These are phyloP conservation scores for Volvox africanus DNA, from an alignment of 139 green algal species.

Conservation along the genomic window DNA sequence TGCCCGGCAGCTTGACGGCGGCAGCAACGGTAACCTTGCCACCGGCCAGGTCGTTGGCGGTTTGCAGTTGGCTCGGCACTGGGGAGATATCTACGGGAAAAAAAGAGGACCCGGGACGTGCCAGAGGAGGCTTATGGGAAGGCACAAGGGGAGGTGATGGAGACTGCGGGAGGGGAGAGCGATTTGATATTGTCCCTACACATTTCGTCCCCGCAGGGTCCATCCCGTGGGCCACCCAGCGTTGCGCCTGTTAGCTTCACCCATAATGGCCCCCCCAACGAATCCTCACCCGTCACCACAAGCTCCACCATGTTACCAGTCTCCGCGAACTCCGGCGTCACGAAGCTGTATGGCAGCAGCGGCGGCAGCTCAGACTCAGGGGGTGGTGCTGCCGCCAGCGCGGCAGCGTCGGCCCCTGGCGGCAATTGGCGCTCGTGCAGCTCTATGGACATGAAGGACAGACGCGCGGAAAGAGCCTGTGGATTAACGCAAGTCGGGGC, in stretches of 20 bases:
- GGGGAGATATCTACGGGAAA: conserved; percentile 6
- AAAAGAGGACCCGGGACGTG: not conserved
- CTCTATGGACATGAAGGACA: conserved; percentile 4
- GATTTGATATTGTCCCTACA: too few species aligned
- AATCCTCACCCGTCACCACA: conserved; percentile 5
- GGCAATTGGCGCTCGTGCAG: conserved; percentile 28
- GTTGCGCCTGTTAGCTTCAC: too few species aligned
- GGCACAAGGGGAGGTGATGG: too few species aligned
- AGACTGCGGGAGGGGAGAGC: too few species aligned
- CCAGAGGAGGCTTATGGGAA: too few species aligned
- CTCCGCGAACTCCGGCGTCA: not conserved
- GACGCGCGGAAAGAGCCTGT: conserved; percentile 9
- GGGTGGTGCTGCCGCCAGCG: conserved; percentile 10
- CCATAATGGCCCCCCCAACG: too few species aligned
- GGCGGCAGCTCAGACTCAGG: conserved; percentile 37
- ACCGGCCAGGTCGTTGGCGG: not conserved
- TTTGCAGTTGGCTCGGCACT: conserved; percentile 30
- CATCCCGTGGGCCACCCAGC: too few species aligned
- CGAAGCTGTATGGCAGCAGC: conserved; percentile 42
- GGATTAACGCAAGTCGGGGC: not conserved
- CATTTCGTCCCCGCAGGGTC: too few species aligned
- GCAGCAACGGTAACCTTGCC: conserved; percentile 33
- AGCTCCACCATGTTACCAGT: conserved; percentile 42
- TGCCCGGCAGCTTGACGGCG: conserved; percentile 38
- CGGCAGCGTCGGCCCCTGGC: conserved; percentile 24